Conservation (phyloP, 192 early-diverging fungal species). For the Thoreauomyces humboldtii region DNA sequence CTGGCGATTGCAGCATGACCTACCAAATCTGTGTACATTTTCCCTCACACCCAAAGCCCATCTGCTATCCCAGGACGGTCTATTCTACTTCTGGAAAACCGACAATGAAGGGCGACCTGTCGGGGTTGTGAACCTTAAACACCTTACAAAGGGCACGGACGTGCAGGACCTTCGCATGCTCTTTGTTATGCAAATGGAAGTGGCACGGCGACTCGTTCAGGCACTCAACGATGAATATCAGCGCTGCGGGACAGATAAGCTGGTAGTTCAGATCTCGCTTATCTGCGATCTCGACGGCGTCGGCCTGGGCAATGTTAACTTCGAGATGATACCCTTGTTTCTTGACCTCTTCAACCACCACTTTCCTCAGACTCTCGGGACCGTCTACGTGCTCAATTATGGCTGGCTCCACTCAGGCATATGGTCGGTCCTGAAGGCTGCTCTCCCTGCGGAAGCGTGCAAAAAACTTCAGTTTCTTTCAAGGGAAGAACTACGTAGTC, state of each 20-base stretch:
- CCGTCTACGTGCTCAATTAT: conserved; percentile 53
- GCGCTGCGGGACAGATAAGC: conserved; percentile 5
- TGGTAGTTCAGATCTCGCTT: conserved; percentile 35
- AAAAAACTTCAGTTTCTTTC: conserved; percentile 41
- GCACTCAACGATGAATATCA: conserved; percentile 16
- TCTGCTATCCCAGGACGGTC: conserved; percentile 23
- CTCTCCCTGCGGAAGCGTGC: conserved; percentile 42
- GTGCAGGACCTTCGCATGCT: conserved; percentile 19
- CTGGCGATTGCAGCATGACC: conserved; percentile 39
- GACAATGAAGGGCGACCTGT: conserved; percentile 39
- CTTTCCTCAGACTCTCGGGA: conserved; percentile 46
- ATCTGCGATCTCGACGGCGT: conserved; percentile 48
- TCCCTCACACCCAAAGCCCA: conserved; percentile 5
- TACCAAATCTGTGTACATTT: conserved; percentile 12
- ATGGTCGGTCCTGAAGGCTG: conserved; percentile 44
- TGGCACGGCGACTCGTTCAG: conserved; percentile 22
- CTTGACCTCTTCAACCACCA: conserved; percentile 42
- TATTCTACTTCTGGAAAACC: conserved; percentile 38
- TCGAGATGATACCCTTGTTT: conserved; percentile 46
- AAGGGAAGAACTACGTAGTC: conserved; percentile 28
- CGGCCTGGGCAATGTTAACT: conserved; percentile 42
- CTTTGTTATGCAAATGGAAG: conserved; percentile 30
- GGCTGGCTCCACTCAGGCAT: conserved; percentile 57
- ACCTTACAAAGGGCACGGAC: conserved; percentile 11
- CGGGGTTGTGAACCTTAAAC: conserved; percentile 29